Conservation (phyloP, 768 basidiomycete species). For the Pisolithus orientalis region DNA sequence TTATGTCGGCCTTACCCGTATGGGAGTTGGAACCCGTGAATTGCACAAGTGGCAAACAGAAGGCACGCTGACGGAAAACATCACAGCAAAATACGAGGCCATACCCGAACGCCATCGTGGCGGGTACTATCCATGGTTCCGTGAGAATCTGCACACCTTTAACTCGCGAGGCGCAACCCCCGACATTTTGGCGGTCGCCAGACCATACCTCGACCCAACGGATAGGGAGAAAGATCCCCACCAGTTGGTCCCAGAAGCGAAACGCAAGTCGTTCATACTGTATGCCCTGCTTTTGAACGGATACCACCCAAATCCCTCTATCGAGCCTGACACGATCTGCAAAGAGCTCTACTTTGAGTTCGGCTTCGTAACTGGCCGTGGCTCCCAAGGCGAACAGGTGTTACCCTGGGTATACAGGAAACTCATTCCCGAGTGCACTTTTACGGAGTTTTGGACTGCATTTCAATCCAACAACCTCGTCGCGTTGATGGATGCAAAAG, state of each 20-base stretch:
- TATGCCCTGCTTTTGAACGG: neutral
- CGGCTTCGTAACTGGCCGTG: slow-evolving; percentile 9
- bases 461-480: slow-evolving; percentile 18
- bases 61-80: slow-evolving; percentile 28
- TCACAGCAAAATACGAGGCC: slow-evolving; percentile 20
- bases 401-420: slow-evolving; percentile 12
- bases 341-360: slow-evolving; percentile 3
- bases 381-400: neutral
- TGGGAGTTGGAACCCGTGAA: slow-evolving; percentile 15
- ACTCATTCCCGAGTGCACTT: slow-evolving; percentile 26
- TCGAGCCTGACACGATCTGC: neutral
- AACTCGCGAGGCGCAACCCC: slow-evolving; percentile 4
- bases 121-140: slow-evolving; percentile 8
- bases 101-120: slow-evolving; percentile 23
- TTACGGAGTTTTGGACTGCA: slow-evolving; percentile 29
- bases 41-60: slow-evolving; percentile 25
- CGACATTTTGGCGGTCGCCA: neutral
- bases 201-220: neutral
- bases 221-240: neutral
- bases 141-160: slow-evolving; percentile 26
- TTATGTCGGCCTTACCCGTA: slow-evolving; percentile 22
- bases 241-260: neutral
- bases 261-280: neutral
- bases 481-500: slow-evolving; percentile 21
- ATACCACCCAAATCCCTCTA: neutral